Evolutionary conservation across 352 stramenopile species (phyloP), one percentile per base, ranked within the genome.

Genomic region (Phytophthora idaei): DNA sequence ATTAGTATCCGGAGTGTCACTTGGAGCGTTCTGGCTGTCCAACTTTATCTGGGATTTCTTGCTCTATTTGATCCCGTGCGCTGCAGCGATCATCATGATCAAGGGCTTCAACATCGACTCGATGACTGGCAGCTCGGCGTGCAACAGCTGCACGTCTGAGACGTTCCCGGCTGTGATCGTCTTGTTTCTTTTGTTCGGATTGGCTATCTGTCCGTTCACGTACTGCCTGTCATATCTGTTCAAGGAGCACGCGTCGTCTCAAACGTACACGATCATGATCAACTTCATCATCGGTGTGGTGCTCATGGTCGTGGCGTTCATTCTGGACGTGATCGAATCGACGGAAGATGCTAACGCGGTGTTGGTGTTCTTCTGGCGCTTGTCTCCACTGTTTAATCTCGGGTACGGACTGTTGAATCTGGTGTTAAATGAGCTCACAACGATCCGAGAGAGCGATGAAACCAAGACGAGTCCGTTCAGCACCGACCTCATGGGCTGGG

Each of bases 21-120:
- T 98, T 9, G 67, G 64, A 1, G 90, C 94, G 0, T 99, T 99
- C 68, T 99, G 98, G 98, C 41, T 98, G 3, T 92, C 94, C n/a
- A 99, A 97, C 41, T 98, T 90, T 58, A 51, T 96, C 7, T 99
- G 94, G 85, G 95, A 99, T 71, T 76, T 97, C 31, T 53, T 95
- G 25, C 90, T 95, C 48, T 99, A 98, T 78, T 67, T 97, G 44
- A 76, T 98, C 6, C 80, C 87, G 32, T 83, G 71, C 17, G 69
- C 55, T 8, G 64, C 68, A 8, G 84, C 70, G 0, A 52, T 92
- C 44, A 17, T 75, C 7, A 39, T 87, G 37, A 89, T 92, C 56
- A 67, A 87, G 48, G 50, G 44, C 9, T 90, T 84, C 37, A 63
- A 72, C 6, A 80, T 89, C 15, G 65, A 73, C 12, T 59, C 80